A percentile compares a stretch with the other conserved stretches of the same genome.
Conservation (phyloP, 1,139 yeast genomes). For the Diutina scorzettiae region DNA sequence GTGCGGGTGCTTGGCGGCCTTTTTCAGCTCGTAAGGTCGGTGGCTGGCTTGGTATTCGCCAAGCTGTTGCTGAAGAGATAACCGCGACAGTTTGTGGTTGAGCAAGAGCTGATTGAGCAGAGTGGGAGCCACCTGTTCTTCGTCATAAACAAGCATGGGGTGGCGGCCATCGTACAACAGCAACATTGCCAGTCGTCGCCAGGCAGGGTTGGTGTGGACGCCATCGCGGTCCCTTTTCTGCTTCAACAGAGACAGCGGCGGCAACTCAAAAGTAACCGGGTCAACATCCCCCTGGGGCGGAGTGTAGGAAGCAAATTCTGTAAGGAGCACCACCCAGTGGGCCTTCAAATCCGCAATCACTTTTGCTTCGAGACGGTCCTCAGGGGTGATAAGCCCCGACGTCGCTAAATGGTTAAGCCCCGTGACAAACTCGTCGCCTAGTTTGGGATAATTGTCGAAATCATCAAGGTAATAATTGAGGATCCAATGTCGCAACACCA, state of each 20-base stretch:
- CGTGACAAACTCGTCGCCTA: constrained; percentile 38
- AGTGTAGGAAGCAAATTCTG: neutral
- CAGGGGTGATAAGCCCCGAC: constrained; percentile 19
- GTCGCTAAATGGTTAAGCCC: constrained; percentile 35
- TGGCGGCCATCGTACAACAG: constrained; percentile 34
- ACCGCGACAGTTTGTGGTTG: constrained; percentile 31
- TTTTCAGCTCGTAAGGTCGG: constrained; percentile 6
- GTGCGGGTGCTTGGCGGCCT: constrained; percentile 11
- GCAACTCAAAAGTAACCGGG: neutral
- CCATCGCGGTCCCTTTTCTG: constrained; percentile 13
- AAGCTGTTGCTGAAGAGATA: constrained; percentile 17
- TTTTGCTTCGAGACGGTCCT: constrained; percentile 25
- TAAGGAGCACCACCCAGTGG: constrained; percentile 22
- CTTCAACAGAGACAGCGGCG: neutral
- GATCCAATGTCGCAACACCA: constrained; percentile 81
- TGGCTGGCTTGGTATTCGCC: constrained; percentile 5
- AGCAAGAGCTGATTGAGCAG: constrained; percentile 27
- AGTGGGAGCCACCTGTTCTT: constrained; percentile 20
- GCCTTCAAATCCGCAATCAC: constrained; percentile 31
- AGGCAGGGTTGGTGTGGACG: constrained; percentile 40
- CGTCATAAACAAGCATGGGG: constrained; percentile 33
- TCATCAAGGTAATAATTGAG: constrained; percentile 66
- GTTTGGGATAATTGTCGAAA: constrained; percentile 33
- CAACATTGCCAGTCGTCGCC: constrained; percentile 43
- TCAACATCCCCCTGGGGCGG: neutral